These are phyloP conservation scores for Roridomyces roridus DNA, from an alignment of 768 basidiomycete species.

Conservation along the genomic window DNA sequence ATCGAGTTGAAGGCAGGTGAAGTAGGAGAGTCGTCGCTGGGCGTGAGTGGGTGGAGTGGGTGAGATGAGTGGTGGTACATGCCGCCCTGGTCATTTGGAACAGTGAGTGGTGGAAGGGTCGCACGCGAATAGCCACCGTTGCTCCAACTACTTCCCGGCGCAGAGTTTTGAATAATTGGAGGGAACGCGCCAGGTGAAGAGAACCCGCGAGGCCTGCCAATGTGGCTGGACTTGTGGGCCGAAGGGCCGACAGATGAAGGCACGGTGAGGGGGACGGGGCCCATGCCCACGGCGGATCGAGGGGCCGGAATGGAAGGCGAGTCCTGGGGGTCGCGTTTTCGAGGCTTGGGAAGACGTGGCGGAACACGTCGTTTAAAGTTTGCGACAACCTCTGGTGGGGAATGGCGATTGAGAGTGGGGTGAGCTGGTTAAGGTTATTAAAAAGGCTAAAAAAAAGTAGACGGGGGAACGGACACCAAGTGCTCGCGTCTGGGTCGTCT, in stretches of 20 bases:
- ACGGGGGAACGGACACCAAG: constrained; percentile 79
- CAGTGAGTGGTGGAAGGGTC: constrained; percentile 81
- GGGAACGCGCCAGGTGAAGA: constrained; percentile 85
- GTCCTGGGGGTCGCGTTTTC: constrained; percentile 79
- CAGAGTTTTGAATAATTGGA: constrained; percentile 62
- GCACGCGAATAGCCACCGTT: constrained; percentile 61
- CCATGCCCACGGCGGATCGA: constrained; percentile 77
- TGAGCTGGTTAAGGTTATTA: constrained; percentile 61
- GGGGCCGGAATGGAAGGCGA: constrained; percentile 76
- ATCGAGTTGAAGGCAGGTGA: constrained; percentile 49
- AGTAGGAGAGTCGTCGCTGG: constrained; percentile 71
- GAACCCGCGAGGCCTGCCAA: constrained; percentile 77
- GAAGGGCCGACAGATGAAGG: constrained; percentile 54
- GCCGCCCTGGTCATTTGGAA: constrained; percentile 74
- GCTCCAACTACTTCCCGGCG: constrained; percentile 58
- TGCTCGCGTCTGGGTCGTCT: constrained; percentile 94
- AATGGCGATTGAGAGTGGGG: constrained; percentile 89
- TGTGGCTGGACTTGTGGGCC: constrained; percentile 48
- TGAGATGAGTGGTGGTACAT: constrained; percentile 69
- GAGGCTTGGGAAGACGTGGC: constrained; percentile 86
- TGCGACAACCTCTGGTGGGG: constrained; percentile 87
- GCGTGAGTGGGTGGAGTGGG: constrained; percentile 69
- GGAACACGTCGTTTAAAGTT: constrained; percentile 97
- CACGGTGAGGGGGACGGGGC: constrained; percentile 68
- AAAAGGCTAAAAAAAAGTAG: neutral